Base-by-base conservation (phyloP, 1,139 yeast genomes). In the Suhomyces panamericanus region DNA sequence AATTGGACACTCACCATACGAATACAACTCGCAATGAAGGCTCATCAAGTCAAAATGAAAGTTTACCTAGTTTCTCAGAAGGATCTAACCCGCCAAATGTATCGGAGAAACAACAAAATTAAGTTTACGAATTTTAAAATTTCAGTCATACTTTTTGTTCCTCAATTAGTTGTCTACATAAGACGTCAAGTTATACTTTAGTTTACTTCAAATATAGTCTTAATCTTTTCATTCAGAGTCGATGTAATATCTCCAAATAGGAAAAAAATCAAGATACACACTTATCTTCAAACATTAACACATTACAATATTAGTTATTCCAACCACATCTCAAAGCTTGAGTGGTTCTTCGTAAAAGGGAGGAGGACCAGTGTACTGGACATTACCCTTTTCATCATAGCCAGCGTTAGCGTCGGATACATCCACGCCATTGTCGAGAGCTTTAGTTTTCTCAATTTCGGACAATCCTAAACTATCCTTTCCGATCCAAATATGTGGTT, bases 401-500 rank as follows among this genome's bases (percentile, higher is more conserved):
- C 57, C 61, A 7, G 90, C 81, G 52, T 78, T 73, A 28, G 70
- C 81, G 58, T 85, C 85, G 44, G 75, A 67, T 15, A 83, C 83
- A 46, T 78, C 77, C 33, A 84, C 81, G 22, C 75, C 77, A 36
- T 75, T 67, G 37, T 77, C 81, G 29, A 69, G 59, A n/a, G 88
- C 79, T 54, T 79, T 76, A 38, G 70, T 72, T 57, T 82, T 81
- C 59, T 81, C 83, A 47, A 76, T 74, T 45, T 73, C 77, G 4
- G 88, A 79, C 37, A 86, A 73, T 16, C 93, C 93, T 78, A 85
- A 68, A 24, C 80, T 76, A 63, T 86, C 95, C 49, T 66, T 73
- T 35, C 86, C 81, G 51, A 84, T 70, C 95, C 95, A 86, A 42
- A 85, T 72, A 37, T 78, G 78, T 13, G 89, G 88, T 53, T 78